These are phyloP conservation scores for Cupressus sempervirens DNA, from an alignment of 75 land plant species.

Conservation along the genomic window DNA sequence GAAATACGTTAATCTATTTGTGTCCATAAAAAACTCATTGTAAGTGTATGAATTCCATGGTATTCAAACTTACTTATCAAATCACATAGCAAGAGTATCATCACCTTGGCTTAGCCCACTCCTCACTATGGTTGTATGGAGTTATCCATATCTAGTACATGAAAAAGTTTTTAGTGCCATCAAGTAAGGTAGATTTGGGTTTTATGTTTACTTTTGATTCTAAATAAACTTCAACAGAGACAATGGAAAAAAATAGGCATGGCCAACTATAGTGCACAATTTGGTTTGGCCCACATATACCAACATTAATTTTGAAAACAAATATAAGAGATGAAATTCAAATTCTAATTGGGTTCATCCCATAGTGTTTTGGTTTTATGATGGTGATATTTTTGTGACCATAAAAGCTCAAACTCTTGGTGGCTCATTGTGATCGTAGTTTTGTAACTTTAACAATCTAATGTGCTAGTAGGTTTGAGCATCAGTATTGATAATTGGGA, in stretches of 20 bases:
- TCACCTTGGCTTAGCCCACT: slow-evolving; percentile 78
- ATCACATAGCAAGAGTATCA: slow-evolving; percentile 56
- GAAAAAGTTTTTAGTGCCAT: neutral
- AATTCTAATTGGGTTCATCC: neutral
- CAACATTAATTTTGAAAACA: neutral
- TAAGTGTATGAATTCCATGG: neutral
- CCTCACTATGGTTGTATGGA: slow-evolving; percentile 43
- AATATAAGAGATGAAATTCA: neutral
- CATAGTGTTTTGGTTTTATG: too few relatives aligned
- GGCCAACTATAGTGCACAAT: neutral
- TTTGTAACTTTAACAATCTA: too few relatives aligned
- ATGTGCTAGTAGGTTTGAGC: too few relatives aligned
- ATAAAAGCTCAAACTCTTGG: too few relatives aligned
- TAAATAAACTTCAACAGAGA: neutral
- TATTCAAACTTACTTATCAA: neutral
- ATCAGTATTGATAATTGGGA: too few relatives aligned
- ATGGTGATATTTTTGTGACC: too few relatives aligned
- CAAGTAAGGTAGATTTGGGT: neutral
- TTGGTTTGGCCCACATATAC: neutral
- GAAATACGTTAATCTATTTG: neutral
- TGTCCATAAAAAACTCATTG: neutral
- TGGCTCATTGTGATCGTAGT: too few relatives aligned
- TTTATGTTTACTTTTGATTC: neutral
- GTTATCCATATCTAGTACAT: slow-evolving; percentile 53
- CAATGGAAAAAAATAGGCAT: neutral